Conservation (phyloP, 768 basidiomycete species). For the Agaricus blazei region DNA sequence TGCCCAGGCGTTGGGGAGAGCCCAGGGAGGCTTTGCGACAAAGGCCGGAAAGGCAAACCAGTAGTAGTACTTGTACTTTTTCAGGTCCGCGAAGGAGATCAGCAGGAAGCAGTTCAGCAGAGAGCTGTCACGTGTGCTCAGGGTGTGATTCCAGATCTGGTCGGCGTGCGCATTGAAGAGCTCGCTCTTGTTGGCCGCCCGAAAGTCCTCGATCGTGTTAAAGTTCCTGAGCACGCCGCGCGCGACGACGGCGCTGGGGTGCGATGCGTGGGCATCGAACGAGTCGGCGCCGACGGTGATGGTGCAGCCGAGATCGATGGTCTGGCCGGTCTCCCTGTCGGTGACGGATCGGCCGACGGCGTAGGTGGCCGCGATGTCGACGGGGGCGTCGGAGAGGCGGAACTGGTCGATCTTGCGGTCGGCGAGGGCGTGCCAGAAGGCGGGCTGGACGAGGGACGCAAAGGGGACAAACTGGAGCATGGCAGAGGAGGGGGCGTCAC, state of each 20-base stretch:
- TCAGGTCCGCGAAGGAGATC: conserved; percentile 94
- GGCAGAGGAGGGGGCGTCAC: conserved; percentile 30
- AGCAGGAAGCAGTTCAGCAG: conserved; percentile 76
- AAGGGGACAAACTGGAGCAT: conserved; percentile 90
- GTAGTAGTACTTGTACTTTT: conserved; percentile 96
- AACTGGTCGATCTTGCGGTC: conserved; percentile 88
- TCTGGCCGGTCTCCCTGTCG: conserved; percentile 73
- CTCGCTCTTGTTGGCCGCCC: conserved; percentile 80
- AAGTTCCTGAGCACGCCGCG: conserved; percentile 84
- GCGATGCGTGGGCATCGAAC: conserved; percentile 38
- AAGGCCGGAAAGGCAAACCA: conserved; percentile 98
- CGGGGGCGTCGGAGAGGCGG: conserved; percentile 67
- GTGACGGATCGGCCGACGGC: conserved; percentile 62
- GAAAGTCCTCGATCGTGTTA: conserved; percentile 97
- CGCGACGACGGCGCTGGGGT: conserved; percentile 27
- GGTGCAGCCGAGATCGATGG: conserved; percentile 68
- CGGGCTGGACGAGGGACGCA: conserved; percentile 80
- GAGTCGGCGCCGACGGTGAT: conserved; percentile 61
- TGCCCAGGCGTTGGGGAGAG: conserved; percentile 65
- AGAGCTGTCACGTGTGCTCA: conserved; percentile 44
- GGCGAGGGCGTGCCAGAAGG: conserved; percentile 91
- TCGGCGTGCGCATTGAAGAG: conserved; percentile 72
- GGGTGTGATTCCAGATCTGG: conserved; percentile 69
- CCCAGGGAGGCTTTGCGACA: conserved; percentile 86
- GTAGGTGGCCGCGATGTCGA: conserved; percentile 65